Percentiles rank a stretch among this genome's conserved stretches.
Evolutionary conservation across 2,329 filamentous ascomycete species (phyloP).

Genomic region (Aspergillus quadricinctus): DNA sequence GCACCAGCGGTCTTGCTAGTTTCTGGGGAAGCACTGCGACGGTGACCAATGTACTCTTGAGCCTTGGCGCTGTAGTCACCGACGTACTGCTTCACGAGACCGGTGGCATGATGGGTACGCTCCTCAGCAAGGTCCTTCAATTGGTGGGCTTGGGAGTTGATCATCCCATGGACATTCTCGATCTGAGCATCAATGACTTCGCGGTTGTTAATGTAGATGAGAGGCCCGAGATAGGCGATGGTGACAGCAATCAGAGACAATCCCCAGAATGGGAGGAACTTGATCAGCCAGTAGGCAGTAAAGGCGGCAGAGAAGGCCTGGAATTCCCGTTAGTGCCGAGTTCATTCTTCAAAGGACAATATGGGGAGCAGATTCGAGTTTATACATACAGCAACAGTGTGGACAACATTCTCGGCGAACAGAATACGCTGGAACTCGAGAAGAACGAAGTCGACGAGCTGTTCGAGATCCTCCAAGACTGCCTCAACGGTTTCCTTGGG

Average conservation of each 20-base stretch:
- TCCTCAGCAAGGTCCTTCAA: conserved; percentile 57
- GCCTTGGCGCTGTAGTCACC: conserved; percentile 59
- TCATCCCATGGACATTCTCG: conserved; percentile 49
- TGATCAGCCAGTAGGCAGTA: conserved; percentile 61
- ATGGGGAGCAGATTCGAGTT: neutral
- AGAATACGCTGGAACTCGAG: conserved; percentile 64
- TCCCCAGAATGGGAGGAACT: conserved; percentile 62
- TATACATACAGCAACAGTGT: conserved; percentile 54
- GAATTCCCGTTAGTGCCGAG: neutral
- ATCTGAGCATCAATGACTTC: conserved; percentile 60
- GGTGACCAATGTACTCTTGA: conserved; percentile 49
- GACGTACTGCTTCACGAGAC: conserved; percentile 55
- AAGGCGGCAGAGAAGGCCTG: conserved; percentile 58
- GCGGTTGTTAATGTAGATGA: conserved; percentile 62
- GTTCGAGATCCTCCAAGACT: conserved; percentile 58
- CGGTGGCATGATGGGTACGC: conserved; percentile 55
- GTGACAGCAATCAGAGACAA: conserved; percentile 54
- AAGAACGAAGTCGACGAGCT: conserved; percentile 64
- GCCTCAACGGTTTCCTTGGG: conserved; percentile 61
- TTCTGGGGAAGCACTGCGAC: conserved; percentile 32
- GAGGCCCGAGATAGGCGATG: conserved; percentile 55
- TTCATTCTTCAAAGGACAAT: neutral
- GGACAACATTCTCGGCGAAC: conserved; percentile 62
- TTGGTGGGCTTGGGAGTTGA: conserved; percentile 57
- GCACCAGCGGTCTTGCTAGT: conserved; percentile 23